Conservation (phyloP, 306 rosid genomes). For the Dryas alaskensis region DNA sequence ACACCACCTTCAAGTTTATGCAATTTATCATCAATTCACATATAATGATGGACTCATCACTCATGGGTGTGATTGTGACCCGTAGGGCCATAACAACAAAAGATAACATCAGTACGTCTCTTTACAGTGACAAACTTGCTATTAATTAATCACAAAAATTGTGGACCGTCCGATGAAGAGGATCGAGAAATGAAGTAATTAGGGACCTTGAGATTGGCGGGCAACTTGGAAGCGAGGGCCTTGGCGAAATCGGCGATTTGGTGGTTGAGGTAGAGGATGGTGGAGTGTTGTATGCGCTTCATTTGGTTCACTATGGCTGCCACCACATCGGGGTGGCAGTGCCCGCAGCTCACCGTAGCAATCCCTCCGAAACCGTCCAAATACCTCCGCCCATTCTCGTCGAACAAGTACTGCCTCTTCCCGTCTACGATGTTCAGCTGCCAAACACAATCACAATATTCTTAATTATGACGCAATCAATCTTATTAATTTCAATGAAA, state of each 20-base stretch:
- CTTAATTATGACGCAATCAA: no score
- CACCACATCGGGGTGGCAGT: slow-evolving; percentile 93
- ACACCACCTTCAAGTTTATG: slow-evolving; percentile 54
- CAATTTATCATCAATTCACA: no score
- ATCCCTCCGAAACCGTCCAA: slow-evolving; percentile 90
- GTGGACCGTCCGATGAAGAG: neutral
- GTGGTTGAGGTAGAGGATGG: slow-evolving; percentile 75
- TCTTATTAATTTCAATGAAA: no score
- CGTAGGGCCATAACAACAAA: neutral
- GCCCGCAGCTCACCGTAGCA: slow-evolving; percentile 95
- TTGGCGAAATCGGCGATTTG: slow-evolving; percentile 80
- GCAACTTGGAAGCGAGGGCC: slow-evolving; percentile 79
- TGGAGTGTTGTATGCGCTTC: slow-evolving; percentile 74
- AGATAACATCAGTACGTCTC: neutral
- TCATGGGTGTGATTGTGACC: neutral
- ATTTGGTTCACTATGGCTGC: slow-evolving; percentile 71
- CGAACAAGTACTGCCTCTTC: slow-evolving; percentile 79
- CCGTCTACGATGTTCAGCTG: slow-evolving; percentile 87
- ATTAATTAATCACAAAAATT: neutral
- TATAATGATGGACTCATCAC: neutral
- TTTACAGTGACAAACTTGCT: neutral
- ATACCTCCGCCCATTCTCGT: slow-evolving; percentile 80
- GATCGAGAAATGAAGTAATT: neutral
- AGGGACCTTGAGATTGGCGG: slow-evolving; percentile 79
- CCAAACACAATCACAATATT: neutral